phyloP scores from a whole-genome alignment of 139 green algal genomes.

The Parachlorella kessleri region DNA sequence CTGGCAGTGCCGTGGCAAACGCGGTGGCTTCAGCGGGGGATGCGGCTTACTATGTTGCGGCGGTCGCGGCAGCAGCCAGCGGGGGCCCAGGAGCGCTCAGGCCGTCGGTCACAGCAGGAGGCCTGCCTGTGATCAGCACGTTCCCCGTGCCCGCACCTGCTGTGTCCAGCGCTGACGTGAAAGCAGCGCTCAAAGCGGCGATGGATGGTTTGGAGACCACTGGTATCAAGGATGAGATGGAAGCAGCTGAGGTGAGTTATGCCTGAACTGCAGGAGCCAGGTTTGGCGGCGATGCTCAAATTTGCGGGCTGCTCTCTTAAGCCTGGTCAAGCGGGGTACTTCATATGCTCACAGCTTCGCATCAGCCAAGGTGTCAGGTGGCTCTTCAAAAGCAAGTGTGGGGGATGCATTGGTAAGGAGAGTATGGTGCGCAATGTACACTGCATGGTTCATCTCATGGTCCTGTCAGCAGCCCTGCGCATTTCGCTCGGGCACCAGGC shows the following conservation, averaged over 20 bases:
- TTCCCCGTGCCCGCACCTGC: background rate
- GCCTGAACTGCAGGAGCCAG: constrained; percentile 5
- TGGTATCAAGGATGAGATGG: background rate
- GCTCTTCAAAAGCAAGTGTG: background rate
- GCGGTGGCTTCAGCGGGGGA: no score
- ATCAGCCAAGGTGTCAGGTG: background rate
- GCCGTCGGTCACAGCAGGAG: background rate
- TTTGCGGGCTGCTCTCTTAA: background rate
- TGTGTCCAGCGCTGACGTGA: background rate
- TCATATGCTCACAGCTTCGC: background rate
- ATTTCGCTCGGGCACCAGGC: no score
- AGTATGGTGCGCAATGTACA: no score
- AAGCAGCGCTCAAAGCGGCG: background rate
- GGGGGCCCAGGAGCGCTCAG: background rate
- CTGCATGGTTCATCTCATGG: no score
- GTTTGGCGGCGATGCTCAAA: background rate
- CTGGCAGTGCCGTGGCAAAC: background rate
- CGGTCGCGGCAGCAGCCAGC: background rate
- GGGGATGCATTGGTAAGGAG: no score
- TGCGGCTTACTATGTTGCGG: no score
- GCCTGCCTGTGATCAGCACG: no score
- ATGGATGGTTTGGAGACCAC: background rate
- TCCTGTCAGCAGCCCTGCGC: no score
- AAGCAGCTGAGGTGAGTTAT: constrained; percentile 1
- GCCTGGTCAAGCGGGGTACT: no score